Evolutionary conservation across 169 alveolate genomes (phyloP), one percentile per base, ranked within the genome.

Genomic region (Cryptosporidium xiaoi): DNA sequence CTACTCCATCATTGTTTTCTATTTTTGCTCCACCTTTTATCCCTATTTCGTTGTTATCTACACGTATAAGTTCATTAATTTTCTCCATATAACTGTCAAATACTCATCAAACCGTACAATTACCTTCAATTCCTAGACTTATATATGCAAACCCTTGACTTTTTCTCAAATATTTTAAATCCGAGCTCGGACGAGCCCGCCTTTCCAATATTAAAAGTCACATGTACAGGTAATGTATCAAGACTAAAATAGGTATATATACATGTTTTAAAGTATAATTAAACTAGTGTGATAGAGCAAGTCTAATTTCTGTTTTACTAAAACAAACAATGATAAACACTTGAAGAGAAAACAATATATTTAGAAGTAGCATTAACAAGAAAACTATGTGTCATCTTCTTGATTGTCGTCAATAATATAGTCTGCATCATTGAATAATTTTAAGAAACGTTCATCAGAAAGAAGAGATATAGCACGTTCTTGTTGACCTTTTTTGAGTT

Each of bases 401-500:
- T 93, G 94, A 31, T 93, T 83, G 0, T 89, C 92, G 82, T 95
- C 95, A 48, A 94, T 94, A 68, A 83, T 92, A 68, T 91, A 96
- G 64, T 95, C 96, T 56, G 92, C 89, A 82, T 95, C 95, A 65
- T 69, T 89, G 82, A 94, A 93, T 84, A 96, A 56, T 55, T 83
- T 90, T 16, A 91, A 90, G 84, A 96, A 96, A 85, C 98, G 94
- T 29, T 84, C 85, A 83, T 95, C 98, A 15, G 65, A 84, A 56
- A 94, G 71, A 18, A 92, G 90, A 27, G 82, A 48, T 40, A 84
- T 83, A 24, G 83, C 84, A 15, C 90, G 92, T 65, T 83, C 90
- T 53, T 82, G 82, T 56, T 60, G 83, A 24, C 90, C 87, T 84
- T 91, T 60, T 71, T 82, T 90, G n/a, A 44, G 83, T 36, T 60